These are phyloP conservation scores for Epichloe festucae DNA, from an alignment of 2,329 filamentous ascomycete species.

Conservation along the genomic window DNA sequence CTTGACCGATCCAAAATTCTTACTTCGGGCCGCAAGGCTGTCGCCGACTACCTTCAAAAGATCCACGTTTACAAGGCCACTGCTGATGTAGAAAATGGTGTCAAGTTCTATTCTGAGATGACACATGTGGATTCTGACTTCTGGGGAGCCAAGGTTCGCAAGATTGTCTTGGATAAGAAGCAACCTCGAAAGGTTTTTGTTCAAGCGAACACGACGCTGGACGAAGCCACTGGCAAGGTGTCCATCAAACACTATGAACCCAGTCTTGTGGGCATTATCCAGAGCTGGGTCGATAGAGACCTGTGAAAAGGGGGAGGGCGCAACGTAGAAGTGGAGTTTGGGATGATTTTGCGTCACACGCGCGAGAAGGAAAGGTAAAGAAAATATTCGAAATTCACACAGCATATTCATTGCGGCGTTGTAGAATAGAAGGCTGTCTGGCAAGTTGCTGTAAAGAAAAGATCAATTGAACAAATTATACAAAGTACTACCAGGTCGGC, in stretches of 20 bases:
- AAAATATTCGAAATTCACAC: background rate
- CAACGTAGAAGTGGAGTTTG: background rate
- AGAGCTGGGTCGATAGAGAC: conserved; percentile 61
- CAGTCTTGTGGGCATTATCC: conserved; percentile 65
- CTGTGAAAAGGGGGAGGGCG: conserved; percentile 18
- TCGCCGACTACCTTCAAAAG: conserved; percentile 80
- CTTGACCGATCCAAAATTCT: conserved; percentile 81
- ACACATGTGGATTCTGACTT: conserved; percentile 70
- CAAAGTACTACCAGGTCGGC: background rate
- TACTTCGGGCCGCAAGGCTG: conserved; percentile 68
- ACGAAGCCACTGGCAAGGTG: conserved; percentile 55
- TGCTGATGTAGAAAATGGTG: conserved; percentile 68
- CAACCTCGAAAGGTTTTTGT: conserved; percentile 86
- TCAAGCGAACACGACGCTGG: conserved; percentile 75
- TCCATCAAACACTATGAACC: conserved; percentile 77
- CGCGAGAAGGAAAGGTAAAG: background rate
- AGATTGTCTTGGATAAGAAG: conserved; percentile 63
- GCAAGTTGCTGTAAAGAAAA: background rate
- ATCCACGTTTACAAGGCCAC: conserved; percentile 87
- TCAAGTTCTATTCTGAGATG: conserved; percentile 69
- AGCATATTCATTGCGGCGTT: background rate
- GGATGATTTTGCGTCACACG: background rate
- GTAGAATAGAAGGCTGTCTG: conserved; percentile 1
- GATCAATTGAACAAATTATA: conserved; percentile 7
- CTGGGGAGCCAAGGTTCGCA: conserved; percentile 69